Base-by-base conservation (phyloP, 257 asterid genomes). In the Jaltomata sinuosa region DNA sequence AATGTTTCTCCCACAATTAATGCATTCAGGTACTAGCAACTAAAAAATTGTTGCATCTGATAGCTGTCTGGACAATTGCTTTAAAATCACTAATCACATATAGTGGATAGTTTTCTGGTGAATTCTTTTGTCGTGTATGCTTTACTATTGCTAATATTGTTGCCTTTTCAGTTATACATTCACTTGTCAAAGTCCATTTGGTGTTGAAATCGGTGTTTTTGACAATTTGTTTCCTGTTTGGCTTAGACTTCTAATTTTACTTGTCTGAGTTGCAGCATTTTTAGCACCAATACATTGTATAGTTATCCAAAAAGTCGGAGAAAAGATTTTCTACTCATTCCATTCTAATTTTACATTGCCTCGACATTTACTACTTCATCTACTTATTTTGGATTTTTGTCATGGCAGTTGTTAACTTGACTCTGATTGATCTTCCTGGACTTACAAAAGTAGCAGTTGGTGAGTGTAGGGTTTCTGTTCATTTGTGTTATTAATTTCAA, bases 361-460 rank as follows among this genome's bases (percentile, higher is more conserved):
- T 74, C 6, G 38, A 42, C 22, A 74, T 74, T 74, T 22, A 27
- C 80, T 74, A 14, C 80, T 42, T 22, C 80, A 42, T 42, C 80
- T 42, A 45, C 57, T 74, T 74, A 42, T 42, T 25, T 42, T 74
- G 55, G 38, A 45, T 45, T 82, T 64, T 25, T 47, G 11, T 87
- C 81, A 36, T 89, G 90, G 89, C 97, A 96, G 99, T 96, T 86
- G 98, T 96, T 87, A 92, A 96, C 87, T 92, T 96, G 93, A 94
- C 99, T 34, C 87, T 94, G 88, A 87, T 96, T 53, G 98, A 96
- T 91, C 99, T 94, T 91, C 99, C 99, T 84, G 98, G 99, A 77
- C 98, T 94, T 71, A 96, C 99, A 54, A 96, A 96, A 85, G 99
- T 96, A 76, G 99, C 99, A 50, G 95, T 96, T 69, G 99, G 99